phyloP scores from a whole-genome alignment of 108 stramenopile genomes.

The Cyclostephanos invisitatus region DNA sequence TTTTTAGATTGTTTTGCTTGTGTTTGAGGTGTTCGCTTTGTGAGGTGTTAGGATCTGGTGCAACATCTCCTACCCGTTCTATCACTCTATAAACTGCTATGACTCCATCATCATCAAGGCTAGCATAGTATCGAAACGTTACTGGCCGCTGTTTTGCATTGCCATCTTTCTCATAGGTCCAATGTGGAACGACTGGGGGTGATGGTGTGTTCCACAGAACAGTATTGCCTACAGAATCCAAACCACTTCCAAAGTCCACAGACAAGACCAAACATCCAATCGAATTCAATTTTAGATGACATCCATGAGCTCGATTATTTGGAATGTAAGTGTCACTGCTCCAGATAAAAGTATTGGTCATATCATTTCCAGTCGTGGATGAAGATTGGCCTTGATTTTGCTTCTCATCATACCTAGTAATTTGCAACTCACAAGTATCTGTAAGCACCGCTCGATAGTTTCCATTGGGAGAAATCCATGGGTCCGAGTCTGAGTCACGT shows the following conservation, averaged over 20 bases:
- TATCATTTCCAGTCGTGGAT: conserved; percentile 6
- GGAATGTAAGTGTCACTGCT: conserved; percentile 54
- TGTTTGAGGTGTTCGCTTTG: conserved; percentile 4
- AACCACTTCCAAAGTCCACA: conserved; percentile 49
- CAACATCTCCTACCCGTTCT: conserved; percentile 1
- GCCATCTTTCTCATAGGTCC: conserved; percentile 38
- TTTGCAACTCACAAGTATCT: conserved; percentile 63
- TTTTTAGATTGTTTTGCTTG: conserved; percentile 21
- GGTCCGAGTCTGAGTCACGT: conserved; percentile 10
- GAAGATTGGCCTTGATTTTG: conserved; percentile 14
- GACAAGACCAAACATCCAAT: conserved; percentile 33
- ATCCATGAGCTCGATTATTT: conserved; percentile 36
- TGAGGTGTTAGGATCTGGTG: background rate
- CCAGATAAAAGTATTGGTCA: conserved; percentile 48
- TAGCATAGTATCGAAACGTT: conserved; percentile 58
- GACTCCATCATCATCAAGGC: conserved; percentile 76
- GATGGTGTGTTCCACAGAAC: conserved; percentile 65
- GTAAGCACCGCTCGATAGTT: conserved; percentile 62
- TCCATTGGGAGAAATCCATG: conserved; percentile 62
- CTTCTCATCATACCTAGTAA: conserved; percentile 18
- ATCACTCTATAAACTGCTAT: conserved; percentile 64
- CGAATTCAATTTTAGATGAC: conserved; percentile 53
- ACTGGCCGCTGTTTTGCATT: conserved; percentile 26
- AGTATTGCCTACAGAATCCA: conserved; percentile 53
- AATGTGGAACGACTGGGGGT: conserved; percentile 47